phyloP scores from a whole-genome alignment of 1,284 basidiomycete genomes.

The Serendipita sp. region DNA sequence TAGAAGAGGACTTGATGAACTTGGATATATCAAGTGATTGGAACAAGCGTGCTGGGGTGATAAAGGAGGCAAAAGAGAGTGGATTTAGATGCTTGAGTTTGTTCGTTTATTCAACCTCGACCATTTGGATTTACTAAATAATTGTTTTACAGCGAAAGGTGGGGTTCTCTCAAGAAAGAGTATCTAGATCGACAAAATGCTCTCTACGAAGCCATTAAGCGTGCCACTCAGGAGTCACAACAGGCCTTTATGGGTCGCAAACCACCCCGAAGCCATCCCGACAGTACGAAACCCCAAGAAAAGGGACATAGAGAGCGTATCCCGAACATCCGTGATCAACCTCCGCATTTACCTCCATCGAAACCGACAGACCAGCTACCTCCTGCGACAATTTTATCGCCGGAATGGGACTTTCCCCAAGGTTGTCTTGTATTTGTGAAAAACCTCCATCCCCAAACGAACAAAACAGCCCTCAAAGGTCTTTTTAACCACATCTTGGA shows the following conservation, averaged over 20 bases:
- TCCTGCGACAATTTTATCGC: neutral
- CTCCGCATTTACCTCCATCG: neutral
- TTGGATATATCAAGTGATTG: neutral
- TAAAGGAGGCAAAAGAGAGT: conserved; percentile 34
- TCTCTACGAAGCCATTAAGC: conserved; percentile 18
- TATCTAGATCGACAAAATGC: conserved; percentile 43
- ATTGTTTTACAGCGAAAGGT: conserved; percentile 31
- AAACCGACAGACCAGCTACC: neutral
- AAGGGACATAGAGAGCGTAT: neutral
- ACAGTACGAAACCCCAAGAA: neutral
- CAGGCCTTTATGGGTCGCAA: neutral
- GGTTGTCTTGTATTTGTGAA: conserved; percentile 55
- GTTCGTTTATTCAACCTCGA: conserved; percentile 5
- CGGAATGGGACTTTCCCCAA: conserved; percentile 34
- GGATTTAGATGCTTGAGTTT: conserved; percentile 37
- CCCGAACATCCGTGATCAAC: neutral
- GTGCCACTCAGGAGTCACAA: neutral
- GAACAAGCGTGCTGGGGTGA: conserved; percentile 8
- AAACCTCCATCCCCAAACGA: conserved; percentile 54
- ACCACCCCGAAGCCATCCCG: neutral
- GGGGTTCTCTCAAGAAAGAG: conserved; percentile 48
- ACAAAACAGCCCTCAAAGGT: conserved; percentile 57
- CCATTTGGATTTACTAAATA: neutral
- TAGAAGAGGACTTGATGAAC: conserved; percentile 9
- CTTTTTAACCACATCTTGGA: conserved; percentile 36